A percentile compares a stretch with the other conserved stretches of the same genome.
phyloP scores from a whole-genome alignment of 1,139 yeast genomes.

The Lizanozyma gosingica region DNA sequence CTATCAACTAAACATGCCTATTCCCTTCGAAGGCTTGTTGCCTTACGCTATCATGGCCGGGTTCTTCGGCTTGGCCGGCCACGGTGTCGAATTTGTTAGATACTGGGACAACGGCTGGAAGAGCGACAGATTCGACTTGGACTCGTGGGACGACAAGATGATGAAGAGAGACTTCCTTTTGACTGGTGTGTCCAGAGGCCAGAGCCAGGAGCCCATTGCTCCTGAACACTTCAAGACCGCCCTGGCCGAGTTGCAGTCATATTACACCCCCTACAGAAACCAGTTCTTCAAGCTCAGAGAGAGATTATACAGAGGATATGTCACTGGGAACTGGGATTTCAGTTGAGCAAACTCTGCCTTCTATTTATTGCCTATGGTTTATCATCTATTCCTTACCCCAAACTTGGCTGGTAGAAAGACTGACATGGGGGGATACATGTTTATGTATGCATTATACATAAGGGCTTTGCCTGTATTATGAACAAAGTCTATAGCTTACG shows the following conservation, averaged over 20 bases:
- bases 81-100: conserved; percentile 38
- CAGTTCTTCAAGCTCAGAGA: conserved; percentile 42
- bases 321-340: conserved; percentile 41
- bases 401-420: too few species aligned
- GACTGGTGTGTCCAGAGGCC: conserved; percentile 69
- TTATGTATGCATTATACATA: too few species aligned
- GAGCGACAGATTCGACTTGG: conserved; percentile 39
- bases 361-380: too few species aligned
- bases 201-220: conserved; percentile 58
- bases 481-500: too few species aligned
- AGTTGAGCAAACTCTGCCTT: conserved; percentile 13
- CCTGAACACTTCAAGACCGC: conserved; percentile 60
- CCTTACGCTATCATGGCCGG: conserved; percentile 43
- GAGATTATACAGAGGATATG: conserved; percentile 42
- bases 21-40: conserved; percentile 43
- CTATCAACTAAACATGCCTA: conserved; percentile 24
- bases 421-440: too few species aligned
- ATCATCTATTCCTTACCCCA: too few species aligned
- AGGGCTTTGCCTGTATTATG: too few species aligned
- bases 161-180: conserved; percentile 66
- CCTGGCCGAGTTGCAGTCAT: conserved; percentile 26
- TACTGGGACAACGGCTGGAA: conserved; percentile 49
- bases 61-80: conserved; percentile 42
- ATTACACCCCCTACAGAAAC: conserved; percentile 42
- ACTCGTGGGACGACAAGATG: conserved; percentile 40